Percentiles rank a stretch among this genome's conserved stretches.
Evolutionary conservation across 2,329 filamentous ascomycete species (phyloP).

Genomic region (Sarocladium brachiariae): DNA sequence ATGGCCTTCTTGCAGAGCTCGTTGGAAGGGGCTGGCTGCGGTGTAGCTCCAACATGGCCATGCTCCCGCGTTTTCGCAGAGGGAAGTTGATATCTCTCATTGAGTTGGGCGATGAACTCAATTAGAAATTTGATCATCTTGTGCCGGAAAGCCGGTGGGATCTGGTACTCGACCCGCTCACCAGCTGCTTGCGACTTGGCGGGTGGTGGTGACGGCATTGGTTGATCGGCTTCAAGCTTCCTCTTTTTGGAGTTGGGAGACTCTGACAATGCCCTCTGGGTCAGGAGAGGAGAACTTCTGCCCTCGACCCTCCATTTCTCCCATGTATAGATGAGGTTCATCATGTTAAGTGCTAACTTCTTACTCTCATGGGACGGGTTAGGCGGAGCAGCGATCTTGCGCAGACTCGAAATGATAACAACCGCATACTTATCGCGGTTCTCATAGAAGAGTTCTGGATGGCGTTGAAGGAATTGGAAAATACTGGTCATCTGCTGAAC

Average conservation of each 20-base stretch:
- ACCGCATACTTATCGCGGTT: slow-evolving; percentile 85
- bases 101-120: slow-evolving; percentile 85
- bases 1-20: slow-evolving; percentile 86
- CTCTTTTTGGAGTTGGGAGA: slow-evolving; percentile 72
- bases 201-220: slow-evolving; percentile 4
- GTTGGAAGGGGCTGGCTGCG: slow-evolving; percentile 19
- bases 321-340: slow-evolving; percentile 88
- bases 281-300: slow-evolving; percentile 25
- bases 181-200: not conserved
- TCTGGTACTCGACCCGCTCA: slow-evolving; percentile 59
- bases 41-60: slow-evolving; percentile 9
- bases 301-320: slow-evolving; percentile 75
- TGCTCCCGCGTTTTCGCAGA: slow-evolving; percentile 59
- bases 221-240: slow-evolving; percentile 54
- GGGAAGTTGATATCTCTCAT: slow-evolving; percentile 75
- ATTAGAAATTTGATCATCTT: slow-evolving; percentile 93
- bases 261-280: slow-evolving; percentile 42
- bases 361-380: slow-evolving; percentile 88
- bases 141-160: slow-evolving; percentile 59
- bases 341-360: slow-evolving; percentile 83
- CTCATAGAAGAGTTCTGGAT: slow-evolving; percentile 91
- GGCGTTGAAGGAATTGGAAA: slow-evolving; percentile 90
- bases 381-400: slow-evolving; percentile 78
- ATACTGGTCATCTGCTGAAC: slow-evolving; percentile 94
- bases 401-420: slow-evolving; percentile 79